Conservation (phyloP, 768 basidiomycete genomes). For the Rossbeevera mucosa region DNA sequence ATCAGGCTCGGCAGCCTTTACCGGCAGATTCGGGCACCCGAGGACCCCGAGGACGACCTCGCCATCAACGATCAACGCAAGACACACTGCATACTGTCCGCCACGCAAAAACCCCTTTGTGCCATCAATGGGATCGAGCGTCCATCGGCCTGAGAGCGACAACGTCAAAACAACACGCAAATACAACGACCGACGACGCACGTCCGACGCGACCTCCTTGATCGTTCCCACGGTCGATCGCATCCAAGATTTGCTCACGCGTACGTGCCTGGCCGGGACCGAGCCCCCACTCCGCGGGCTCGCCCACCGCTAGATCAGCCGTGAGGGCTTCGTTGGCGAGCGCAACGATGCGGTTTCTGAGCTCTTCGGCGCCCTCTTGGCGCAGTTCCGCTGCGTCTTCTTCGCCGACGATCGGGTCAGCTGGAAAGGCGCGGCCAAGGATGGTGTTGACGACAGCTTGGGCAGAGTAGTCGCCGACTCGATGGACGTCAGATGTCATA, state of each 20-base stretch:
- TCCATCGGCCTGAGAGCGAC: conserved; percentile 65
- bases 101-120: conserved; percentile 92
- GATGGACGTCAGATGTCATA: conserved; percentile 20
- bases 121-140: conserved; percentile 86
- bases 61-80: conserved; percentile 77
- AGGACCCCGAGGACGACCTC: conserved; percentile 80
- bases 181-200: conserved; percentile 35
- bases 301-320: conserved; percentile 47
- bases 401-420: conserved; percentile 88
- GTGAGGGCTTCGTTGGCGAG: conserved; percentile 80
- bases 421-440: conserved; percentile 70
- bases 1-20: conserved; percentile 47
- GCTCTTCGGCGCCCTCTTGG: conserved; percentile 31
- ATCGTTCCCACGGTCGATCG: conserved; percentile 81
- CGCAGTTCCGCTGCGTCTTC: conserved; percentile 74
- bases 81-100: conserved; percentile 89
- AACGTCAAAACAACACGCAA: neutral
- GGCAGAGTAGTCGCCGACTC: conserved; percentile 91
- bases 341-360: conserved; percentile 65
- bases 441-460: conserved; percentile 89
- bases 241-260: conserved; percentile 48
- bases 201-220: conserved; percentile 70
- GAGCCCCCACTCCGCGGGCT: conserved; percentile 66
- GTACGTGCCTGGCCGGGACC: conserved; percentile 54
- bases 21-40: conserved; percentile 88